Evolutionary conservation across 352 stramenopile species (phyloP), one percentile per base, ranked within the genome.

Genomic region (Pythium folliculosum): DNA sequence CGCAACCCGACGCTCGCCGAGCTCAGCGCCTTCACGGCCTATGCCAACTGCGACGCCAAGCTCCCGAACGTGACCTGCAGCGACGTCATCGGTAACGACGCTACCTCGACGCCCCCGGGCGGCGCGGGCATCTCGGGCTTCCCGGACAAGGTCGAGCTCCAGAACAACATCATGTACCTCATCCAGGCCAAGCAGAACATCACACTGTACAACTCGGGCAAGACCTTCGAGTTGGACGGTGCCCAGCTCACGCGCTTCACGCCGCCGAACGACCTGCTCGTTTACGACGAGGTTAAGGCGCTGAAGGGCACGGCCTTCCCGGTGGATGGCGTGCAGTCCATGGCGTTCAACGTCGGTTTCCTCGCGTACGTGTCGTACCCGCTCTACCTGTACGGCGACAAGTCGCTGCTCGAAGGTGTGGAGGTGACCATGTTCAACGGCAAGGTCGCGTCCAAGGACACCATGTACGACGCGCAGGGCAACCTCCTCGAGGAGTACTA

Each of bases 1-100:
- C 79, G 79, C 30, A 88, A 88, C 72, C 81, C 81, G 61, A 90
- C 81, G 43, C 60, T 86, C 53, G 67, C 60, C 3, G 81, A 90
- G 64, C 70, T 90, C 62, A 75, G 72, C 45, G 72, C 71, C 7
- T 87, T 88, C 61, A 70, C 67, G 1, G 71, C 60, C 17, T 88
- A 90, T 67, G 77, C 70, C 63, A 82, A 86, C 72, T 90, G 81
- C 69, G 73, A 73, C 21, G 73, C 68, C 21, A 73, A 74, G 27
- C 69, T 64, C 19, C 56, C 55, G 21, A 91, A 91, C 78, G 51
- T 87, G 25, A 88, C 80, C 38, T 91, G 82, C 67, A 84, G 67
- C 50, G 61, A 71, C 2, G 80, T 91, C 51, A 57, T 68, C 22
- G 82, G 80, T 45, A 81, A 81, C 55, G 82, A 88, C 67, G 82